phyloP scores from a whole-genome alignment of 257 asterid genomes.

The Nyctanthes arbortristis region DNA sequence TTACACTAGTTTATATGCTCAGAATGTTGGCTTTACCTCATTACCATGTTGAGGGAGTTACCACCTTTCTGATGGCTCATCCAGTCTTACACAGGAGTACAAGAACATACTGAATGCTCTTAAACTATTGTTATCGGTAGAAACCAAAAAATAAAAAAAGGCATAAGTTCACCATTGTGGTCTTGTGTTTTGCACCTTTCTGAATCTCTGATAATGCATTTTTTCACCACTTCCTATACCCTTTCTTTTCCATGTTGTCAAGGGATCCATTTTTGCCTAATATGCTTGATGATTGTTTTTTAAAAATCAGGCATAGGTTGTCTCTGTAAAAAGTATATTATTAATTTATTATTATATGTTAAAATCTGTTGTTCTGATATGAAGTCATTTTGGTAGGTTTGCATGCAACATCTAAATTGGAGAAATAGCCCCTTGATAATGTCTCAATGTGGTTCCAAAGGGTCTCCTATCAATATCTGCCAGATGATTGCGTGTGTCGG shows the following conservation, averaged over 20 bases:
- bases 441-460: conserved; percentile 99
- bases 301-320: background rate
- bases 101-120: too few relatives aligned
- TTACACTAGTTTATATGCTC: background rate
- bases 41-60: background rate
- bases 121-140: too few relatives aligned
- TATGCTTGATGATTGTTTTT: background rate
- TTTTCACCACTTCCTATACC: background rate
- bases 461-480: conserved; percentile 90
- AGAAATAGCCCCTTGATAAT: conserved; percentile 94
- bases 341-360: too few relatives aligned
- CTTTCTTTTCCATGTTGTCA: background rate
- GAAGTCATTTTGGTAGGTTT: conserved; percentile 50
- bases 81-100: too few relatives aligned
- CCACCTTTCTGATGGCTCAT: background rate
- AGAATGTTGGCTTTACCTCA: background rate
- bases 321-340: background rate
- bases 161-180: too few relatives aligned
- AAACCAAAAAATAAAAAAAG: too few relatives aligned
- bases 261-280: background rate
- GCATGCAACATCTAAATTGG: conserved; percentile 79
- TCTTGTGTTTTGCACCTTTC: too few relatives aligned
- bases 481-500: conserved; percentile 99
- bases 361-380: background rate
- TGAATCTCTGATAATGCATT: background rate